phyloP scores from a whole-genome alignment of 331 rosid genomes.

The Prunus yedoensis region DNA sequence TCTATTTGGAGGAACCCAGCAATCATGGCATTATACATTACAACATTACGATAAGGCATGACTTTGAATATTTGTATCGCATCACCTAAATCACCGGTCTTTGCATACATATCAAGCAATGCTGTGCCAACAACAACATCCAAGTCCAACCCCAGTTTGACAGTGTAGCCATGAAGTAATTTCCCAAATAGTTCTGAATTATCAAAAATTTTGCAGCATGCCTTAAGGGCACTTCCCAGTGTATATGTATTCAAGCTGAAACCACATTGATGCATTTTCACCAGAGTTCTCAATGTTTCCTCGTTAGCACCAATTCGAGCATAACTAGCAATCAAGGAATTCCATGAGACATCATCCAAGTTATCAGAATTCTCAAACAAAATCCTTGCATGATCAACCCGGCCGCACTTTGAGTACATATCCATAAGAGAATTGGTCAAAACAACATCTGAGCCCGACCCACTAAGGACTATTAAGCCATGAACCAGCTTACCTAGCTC shows the following conservation, averaged over 20 bases:
- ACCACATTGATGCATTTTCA: slow-evolving; percentile 50
- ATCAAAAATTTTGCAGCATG: slow-evolving; percentile 30
- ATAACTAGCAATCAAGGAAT: slow-evolving; percentile 55
- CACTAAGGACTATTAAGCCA: slow-evolving; percentile 39
- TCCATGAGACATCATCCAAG: slow-evolving; percentile 55
- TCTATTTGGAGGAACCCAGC: slow-evolving; percentile 41
- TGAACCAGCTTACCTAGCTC: slow-evolving; percentile 44
- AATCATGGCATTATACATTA: slow-evolving; percentile 57
- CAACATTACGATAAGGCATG: slow-evolving; percentile 29
- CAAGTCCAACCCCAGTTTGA: slow-evolving; percentile 46
- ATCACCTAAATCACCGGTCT: slow-evolving; percentile 35
- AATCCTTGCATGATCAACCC: slow-evolving; percentile 38
- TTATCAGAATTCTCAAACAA: slow-evolving; percentile 44
- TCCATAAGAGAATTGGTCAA: slow-evolving; percentile 50
- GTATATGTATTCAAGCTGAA: slow-evolving; percentile 46
- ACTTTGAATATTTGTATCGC: slow-evolving; percentile 42
- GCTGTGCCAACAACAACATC: slow-evolving; percentile 50
- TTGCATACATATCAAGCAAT: slow-evolving; percentile 64
- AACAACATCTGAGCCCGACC: slow-evolving; percentile 30
- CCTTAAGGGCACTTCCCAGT: slow-evolving; percentile 57
- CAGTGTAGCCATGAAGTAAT: slow-evolving; percentile 39
- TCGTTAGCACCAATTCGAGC: slow-evolving; percentile 31
- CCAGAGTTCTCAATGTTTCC: slow-evolving; percentile 36
- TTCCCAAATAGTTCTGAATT: slow-evolving; percentile 34
- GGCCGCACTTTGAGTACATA: slow-evolving; percentile 55